Percentiles rank a stretch among this genome's conserved stretches.
These are phyloP conservation scores for Wallacemonas sp. DNA, from an alignment of 208 protist genomes.

Conservation along the genomic window DNA sequence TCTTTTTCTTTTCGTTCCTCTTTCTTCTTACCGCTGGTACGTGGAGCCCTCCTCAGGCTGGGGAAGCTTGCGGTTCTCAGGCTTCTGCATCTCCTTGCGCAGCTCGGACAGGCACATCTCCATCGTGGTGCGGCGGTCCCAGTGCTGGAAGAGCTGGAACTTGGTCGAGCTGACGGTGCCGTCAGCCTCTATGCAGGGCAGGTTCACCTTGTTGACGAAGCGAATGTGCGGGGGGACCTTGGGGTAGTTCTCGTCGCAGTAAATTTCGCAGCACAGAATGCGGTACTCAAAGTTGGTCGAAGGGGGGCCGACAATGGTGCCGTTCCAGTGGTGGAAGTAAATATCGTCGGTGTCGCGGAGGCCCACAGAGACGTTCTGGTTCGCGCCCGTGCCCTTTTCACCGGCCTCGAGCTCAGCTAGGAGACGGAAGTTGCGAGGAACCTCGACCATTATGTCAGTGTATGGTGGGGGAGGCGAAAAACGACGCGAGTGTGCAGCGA, in stretches of 20 bases:
- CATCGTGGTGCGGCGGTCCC: slow-evolving; percentile 84
- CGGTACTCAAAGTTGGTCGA: slow-evolving; percentile 91
- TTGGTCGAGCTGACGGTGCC: slow-evolving; percentile 72
- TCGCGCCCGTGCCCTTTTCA: slow-evolving; percentile 88
- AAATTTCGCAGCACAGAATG: slow-evolving; percentile 87
- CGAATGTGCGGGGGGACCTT: slow-evolving; percentile 82
- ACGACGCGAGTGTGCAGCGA: too few species aligned
- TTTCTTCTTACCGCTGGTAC: slow-evolving; percentile 33
- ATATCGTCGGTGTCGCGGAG: slow-evolving; percentile 90
- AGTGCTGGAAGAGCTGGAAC: slow-evolving; percentile 82
- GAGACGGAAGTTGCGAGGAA: slow-evolving; percentile 91
- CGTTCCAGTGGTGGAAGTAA: slow-evolving; percentile 91
- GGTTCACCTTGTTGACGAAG: slow-evolving; percentile 85
- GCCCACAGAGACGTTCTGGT: slow-evolving; percentile 90
- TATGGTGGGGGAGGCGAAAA: background rate
- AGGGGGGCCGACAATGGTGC: slow-evolving; percentile 88
- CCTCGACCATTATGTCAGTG: slow-evolving; percentile 74
- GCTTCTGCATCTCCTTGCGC: slow-evolving; percentile 81
- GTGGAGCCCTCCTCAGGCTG: slow-evolving; percentile 84
- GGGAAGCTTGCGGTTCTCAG: slow-evolving; percentile 81
- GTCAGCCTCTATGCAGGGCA: slow-evolving; percentile 81
- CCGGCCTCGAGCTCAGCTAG: slow-evolving; percentile 90
- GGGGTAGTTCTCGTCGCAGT: slow-evolving; percentile 91
- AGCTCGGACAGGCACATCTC: slow-evolving; percentile 87
- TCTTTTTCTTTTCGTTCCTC: background rate